Conservation (phyloP, 257 asterid genomes). For the Forsythia suspensa region DNA sequence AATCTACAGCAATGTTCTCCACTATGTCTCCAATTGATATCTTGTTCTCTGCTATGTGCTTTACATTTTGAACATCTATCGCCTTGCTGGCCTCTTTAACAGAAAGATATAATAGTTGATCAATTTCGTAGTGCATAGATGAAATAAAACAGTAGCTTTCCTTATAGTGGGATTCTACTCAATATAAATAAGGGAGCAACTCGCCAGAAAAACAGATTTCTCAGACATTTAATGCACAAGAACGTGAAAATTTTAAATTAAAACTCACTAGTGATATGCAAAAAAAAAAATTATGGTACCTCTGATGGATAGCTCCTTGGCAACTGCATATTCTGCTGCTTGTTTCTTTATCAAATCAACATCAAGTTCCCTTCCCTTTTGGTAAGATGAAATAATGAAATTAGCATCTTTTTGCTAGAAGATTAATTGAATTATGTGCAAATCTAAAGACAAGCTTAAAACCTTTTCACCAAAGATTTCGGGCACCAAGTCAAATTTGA, state of each 20-base stretch:
- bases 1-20: constrained; percentile 55
- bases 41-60: constrained; percentile 63
- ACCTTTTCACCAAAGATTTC: constrained; percentile 9
- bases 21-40: constrained; percentile 58
- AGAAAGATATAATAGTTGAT: constrained; percentile 4
- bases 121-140: neutral
- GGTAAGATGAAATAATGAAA: constrained; percentile 4
- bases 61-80: constrained; percentile 59
- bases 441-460: neutral
- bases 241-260: neutral
- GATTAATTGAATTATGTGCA: neutral
- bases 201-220: neutral
- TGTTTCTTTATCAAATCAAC: constrained; percentile 62
- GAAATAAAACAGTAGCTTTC: constrained; percentile 5
- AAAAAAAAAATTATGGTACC: constrained; percentile 37
- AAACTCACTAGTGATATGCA: neutral
- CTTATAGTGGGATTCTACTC: neutral
- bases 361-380: constrained; percentile 75
- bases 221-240: neutral
- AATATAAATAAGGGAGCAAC: neutral
- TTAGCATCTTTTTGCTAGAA: neutral
- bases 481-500: neutral
- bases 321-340: constrained; percentile 73
- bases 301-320: constrained; percentile 73
- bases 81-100: constrained; percentile 60